Conservation (phyloP, 1,284 basidiomycete species). For the Coriolopsis trogii region DNA sequence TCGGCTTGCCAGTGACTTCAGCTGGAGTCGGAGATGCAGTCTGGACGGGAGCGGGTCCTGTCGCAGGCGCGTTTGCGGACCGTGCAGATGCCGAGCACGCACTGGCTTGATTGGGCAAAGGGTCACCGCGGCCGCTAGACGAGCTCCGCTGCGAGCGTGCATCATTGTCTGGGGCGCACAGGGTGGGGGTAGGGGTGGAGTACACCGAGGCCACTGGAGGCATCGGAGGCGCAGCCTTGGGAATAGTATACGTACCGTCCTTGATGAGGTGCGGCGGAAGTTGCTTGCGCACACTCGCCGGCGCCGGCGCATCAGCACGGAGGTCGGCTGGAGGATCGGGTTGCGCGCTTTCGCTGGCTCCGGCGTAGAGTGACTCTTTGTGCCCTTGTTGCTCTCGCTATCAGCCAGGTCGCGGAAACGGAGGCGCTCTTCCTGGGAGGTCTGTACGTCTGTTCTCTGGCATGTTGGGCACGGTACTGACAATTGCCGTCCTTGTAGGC, state of each 20-base stretch:
- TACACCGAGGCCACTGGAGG: not conserved
- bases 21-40: not conserved
- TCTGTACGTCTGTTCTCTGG: slow-evolving; percentile 2
- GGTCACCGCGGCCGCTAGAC: slow-evolving; percentile 13
- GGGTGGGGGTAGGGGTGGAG: slow-evolving; percentile 2
- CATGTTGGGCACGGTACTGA: slow-evolving; percentile 13
- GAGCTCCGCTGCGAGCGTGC: slow-evolving; percentile 6
- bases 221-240: not conserved
- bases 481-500: slow-evolving; percentile 32
- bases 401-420: slow-evolving; percentile 3
- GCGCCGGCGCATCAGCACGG: slow-evolving; percentile 3
- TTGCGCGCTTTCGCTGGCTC: too few relatives aligned
- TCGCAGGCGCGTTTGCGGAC: slow-evolving; percentile 9
- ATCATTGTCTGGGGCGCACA: not conserved
- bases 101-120: too few relatives aligned
- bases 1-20: not conserved
- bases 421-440: not conserved
- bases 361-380: not conserved
- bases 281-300: not conserved
- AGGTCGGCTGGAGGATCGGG: slow-evolving; percentile 11
- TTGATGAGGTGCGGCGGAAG: slow-evolving; percentile 11
- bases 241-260: not conserved
- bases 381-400: too few relatives aligned
- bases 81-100: too few relatives aligned
- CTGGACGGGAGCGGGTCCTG: not conserved